These are phyloP conservation scores for Tremellales sp. DNA, from an alignment of 1,284 basidiomycete species.

Conservation along the genomic window DNA sequence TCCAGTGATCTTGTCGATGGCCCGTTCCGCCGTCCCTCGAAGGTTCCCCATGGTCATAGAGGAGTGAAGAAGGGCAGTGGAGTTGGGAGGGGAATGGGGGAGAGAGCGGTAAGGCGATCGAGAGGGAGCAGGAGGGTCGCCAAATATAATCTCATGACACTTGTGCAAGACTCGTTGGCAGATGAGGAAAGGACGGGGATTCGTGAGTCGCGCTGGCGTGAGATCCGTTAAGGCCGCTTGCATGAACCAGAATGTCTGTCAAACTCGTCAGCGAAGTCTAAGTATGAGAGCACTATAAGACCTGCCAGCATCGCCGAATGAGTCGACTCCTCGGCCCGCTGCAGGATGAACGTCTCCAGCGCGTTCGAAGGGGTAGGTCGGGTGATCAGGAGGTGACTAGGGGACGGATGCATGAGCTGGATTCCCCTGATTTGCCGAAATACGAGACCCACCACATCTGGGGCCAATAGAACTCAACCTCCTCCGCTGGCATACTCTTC, in stretches of 20 bases:
- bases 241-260: conserved; percentile 96
- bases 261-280: conserved; percentile 11
- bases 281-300: conserved; percentile 24
- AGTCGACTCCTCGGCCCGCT: conserved; percentile 78
- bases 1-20: too few species aligned
- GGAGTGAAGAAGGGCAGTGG: conserved; percentile 16
- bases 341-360: conserved; percentile 84
- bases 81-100: conserved; percentile 41
- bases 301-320: conserved; percentile 89
- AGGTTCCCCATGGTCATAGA: conserved; percentile 4
- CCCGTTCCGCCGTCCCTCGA: conserved; percentile 3
- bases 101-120: conserved; percentile 61
- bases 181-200: conserved; percentile 78
- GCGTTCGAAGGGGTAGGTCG: conserved; percentile 83
- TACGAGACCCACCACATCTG: conserved; percentile 71
- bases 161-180: conserved; percentile 89
- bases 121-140: conserved; percentile 68
- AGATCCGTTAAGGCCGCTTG: conserved; percentile 89
- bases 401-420: not conserved
- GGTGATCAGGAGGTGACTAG: conserved; percentile 85
- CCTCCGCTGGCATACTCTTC: conserved; percentile 67
- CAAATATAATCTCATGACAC: conserved; percentile 96
- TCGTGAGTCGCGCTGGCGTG: conserved; percentile 57
- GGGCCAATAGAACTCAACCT: conserved; percentile 92
- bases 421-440: not conserved